Conservation (phyloP, 2,329 filamentous ascomycete genomes). For the Coleophoma crateriformis region DNA sequence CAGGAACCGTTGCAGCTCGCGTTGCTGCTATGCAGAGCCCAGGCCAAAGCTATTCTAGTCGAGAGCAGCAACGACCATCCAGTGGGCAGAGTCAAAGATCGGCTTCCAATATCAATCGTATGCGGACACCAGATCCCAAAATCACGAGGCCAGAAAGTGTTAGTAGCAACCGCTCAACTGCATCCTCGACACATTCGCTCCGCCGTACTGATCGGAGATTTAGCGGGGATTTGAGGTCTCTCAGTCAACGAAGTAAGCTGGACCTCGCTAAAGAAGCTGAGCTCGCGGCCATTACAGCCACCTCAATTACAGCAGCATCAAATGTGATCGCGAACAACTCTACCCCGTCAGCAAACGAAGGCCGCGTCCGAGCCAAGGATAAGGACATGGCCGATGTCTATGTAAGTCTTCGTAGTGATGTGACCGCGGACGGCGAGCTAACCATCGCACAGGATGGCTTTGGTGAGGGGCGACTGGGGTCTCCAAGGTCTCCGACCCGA, state of each 20-base stretch:
- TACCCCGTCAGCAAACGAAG: constrained; percentile 81
- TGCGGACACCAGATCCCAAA: constrained; percentile 27
- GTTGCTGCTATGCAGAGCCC: constrained; percentile 14
- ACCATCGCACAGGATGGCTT: constrained; percentile 67
- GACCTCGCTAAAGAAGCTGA: constrained; percentile 35
- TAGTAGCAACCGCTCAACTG: constrained; percentile 42
- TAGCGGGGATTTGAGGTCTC: constrained; percentile 72
- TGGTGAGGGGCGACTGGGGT: constrained; percentile 81
- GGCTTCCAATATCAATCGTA: constrained; percentile 22
- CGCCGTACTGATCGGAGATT: constrained; percentile 61
- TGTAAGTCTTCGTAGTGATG: constrained; percentile 53
- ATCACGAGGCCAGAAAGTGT: constrained; percentile 58
- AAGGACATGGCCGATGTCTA: constrained; percentile 84
- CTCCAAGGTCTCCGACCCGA: constrained; percentile 86
- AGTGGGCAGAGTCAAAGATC: constrained; percentile 22
- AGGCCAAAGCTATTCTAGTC: constrained; percentile 18
- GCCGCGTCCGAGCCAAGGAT: constrained; percentile 68
- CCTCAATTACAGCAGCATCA: constrained; percentile 17
- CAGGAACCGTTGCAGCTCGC: constrained; percentile 18
- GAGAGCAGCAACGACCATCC: constrained; percentile 19
- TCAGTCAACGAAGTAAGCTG: constrained; percentile 48
- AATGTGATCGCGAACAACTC: constrained; percentile 40
- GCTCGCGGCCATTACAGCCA: constrained; percentile 35
- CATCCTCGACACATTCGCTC: constrained; percentile 59
- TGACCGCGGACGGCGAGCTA: constrained; percentile 15